Evolutionary conservation across 2,329 filamentous ascomycete species (phyloP).

Genomic region (Cordyceps cateniannulata): DNA sequence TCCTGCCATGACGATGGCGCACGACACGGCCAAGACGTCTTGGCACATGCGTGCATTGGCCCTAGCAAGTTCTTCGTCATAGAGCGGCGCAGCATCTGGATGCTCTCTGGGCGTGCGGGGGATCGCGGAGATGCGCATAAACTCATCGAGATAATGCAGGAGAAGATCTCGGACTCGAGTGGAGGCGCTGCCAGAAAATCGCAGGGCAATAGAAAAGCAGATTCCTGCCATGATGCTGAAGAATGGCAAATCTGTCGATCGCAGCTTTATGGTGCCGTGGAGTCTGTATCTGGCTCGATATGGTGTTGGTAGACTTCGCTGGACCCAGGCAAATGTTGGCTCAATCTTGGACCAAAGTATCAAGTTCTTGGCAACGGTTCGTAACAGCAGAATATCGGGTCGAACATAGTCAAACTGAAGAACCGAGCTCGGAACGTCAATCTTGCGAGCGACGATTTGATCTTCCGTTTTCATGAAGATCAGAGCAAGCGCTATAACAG

Average conservation of each 20-base stretch:
- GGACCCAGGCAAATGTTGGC: constrained; percentile 68
- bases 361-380: constrained; percentile 81
- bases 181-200: constrained; percentile 68
- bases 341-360: constrained; percentile 88
- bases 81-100: constrained; percentile 39
- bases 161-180: constrained; percentile 70
- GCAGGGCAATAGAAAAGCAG: constrained; percentile 71
- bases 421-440: constrained; percentile 84
- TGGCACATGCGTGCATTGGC: constrained; percentile 87
- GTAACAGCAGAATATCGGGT: constrained; percentile 83
- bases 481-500: constrained; percentile 80
- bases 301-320: constrained; percentile 61
- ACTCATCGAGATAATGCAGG: constrained; percentile 77
- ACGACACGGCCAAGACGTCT: constrained; percentile 75
- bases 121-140: constrained; percentile 69
- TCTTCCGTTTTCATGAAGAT: constrained; percentile 98
- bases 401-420: constrained; percentile 94
- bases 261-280: constrained; percentile 52
- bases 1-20: constrained; percentile 88
- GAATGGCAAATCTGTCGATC: constrained; percentile 80
- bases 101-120: constrained; percentile 25
- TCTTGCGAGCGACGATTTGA: constrained; percentile 76
- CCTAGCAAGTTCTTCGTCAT: constrained; percentile 78
- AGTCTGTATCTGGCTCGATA: constrained; percentile 61
- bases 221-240: constrained; percentile 88